phyloP scores from a whole-genome alignment of 192 early-diverging fungal genomes.

The Allomyces javanicus region DNA sequence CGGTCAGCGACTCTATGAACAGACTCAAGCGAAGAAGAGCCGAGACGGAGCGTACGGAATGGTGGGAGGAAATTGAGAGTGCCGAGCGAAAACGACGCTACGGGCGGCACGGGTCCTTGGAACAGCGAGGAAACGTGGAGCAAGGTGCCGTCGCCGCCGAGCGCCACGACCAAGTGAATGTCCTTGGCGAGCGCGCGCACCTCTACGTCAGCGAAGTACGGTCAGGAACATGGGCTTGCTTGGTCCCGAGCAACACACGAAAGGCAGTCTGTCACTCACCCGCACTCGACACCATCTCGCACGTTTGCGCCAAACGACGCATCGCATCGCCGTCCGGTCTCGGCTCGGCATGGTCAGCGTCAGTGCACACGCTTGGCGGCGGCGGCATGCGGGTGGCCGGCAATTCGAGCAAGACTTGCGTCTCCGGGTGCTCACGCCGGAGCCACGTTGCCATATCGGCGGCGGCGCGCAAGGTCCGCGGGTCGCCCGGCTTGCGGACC shows the following conservation, averaged over 20 bases:
- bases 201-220: no score
- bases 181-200: slow-evolving; percentile 16
- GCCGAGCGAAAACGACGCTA: slow-evolving; percentile 85
- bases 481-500: neutral
- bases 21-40: neutral
- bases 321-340: no score
- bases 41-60: slow-evolving; percentile 27
- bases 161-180: slow-evolving; percentile 72
- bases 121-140: slow-evolving; percentile 72
- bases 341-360: no score
- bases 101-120: slow-evolving; percentile 49
- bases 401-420: neutral
- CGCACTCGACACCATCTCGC: no score
- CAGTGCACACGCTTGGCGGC: no score
- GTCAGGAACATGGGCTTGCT: neutral
- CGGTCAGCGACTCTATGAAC: no score
- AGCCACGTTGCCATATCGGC: neutral
- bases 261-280: no score
- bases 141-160: slow-evolving; percentile 85
- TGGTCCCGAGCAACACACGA: neutral
- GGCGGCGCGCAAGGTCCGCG: neutral
- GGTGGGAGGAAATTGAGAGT: slow-evolving; percentile 81
- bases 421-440: neutral
- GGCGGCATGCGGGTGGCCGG: no score
- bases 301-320: no score